phyloP scores from a whole-genome alignment of 306 rosid species.

The Fragaria nilgerrensis region DNA sequence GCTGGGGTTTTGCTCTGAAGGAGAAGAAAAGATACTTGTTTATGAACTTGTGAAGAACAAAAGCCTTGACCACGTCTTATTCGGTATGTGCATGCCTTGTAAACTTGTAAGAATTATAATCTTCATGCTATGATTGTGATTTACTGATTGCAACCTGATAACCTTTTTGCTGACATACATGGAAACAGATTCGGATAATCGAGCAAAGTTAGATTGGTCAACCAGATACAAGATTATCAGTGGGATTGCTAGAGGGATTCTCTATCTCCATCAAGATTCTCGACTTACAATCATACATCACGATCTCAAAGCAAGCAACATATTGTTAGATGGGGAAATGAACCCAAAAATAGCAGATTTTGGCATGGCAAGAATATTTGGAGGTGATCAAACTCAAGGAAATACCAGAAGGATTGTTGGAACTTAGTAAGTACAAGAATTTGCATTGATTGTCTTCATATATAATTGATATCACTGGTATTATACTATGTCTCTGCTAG shows the following conservation, averaged over 20 bases:
- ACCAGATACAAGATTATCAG: conserved; percentile 31
- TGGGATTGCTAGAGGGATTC: conserved; percentile 43
- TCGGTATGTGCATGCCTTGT: too few relatives aligned
- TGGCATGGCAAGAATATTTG: conserved; percentile 41
- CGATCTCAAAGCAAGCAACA: conserved; percentile 45
- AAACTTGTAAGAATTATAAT: too few relatives aligned
- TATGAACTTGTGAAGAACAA: background rate
- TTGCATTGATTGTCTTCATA: too few relatives aligned
- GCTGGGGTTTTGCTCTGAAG: background rate
- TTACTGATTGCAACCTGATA: too few relatives aligned
- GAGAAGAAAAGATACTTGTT: background rate
- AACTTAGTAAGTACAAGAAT: conserved; percentile 42
- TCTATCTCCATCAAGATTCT: conserved; percentile 52
- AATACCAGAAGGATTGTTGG: conserved; percentile 38
- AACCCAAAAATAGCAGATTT: conserved; percentile 48
- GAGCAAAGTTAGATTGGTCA: conserved; percentile 30
- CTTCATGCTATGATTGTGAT: too few relatives aligned
- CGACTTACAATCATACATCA: conserved; percentile 42
- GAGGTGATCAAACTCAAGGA: conserved; percentile 26
- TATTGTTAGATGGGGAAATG: conserved; percentile 33
- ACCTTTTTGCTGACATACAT: too few relatives aligned
- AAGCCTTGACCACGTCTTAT: background rate
- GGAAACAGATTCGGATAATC: too few relatives aligned
- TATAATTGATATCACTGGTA: too few relatives aligned
- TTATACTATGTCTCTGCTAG: too few relatives aligned